Base-by-base conservation (phyloP, 352 stramenopile genomes). In the Globisporangium canariense region DNA sequence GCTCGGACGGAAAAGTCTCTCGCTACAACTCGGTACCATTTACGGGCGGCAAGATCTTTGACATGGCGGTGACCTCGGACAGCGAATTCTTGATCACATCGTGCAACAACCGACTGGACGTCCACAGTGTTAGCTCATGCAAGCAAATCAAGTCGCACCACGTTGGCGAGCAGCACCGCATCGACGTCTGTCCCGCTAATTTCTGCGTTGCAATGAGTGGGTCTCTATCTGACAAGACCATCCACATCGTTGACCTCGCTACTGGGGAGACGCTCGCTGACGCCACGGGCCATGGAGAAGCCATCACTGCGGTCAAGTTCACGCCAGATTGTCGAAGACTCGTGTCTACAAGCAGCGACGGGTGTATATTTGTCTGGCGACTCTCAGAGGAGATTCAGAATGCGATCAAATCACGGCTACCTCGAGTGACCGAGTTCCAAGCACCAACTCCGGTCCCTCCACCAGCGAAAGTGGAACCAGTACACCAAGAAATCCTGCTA, bases 291-390 rank as follows among this genome's bases (percentile, higher is more conserved):
- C 91, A 98, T 53, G 87, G 89, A 9, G 89, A 97, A 70, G 76
- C 71, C 22, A 79, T 97, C 49, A 97, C 89, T 1, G 78, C 2
- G 54, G 96, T 54, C 75, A 86, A 56, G 28, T 98, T 97, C 46
- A 96, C 83, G 2, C 77, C 81, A 10, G 91, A 98, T 62, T 96
- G 92, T 40, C 78, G 86, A 13, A 72, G 88, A 6, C 75, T 98
- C 28, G 64, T 97, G n/a, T 92, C 88, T 3, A 69, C 75, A 8
- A 94, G 86, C 58, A 88, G 73, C 60, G 89, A 97, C 65, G 86
- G 91, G 3, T 96, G 83, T 41, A 79, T 97, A 46, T 94, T 97
- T 54, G 86, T 97, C 25, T 97, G 90, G 90, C 55, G 90, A 53
- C 74, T 97, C 11, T 77, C 81, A 3, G 81, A 93, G 10, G 80